A percentile compares a stretch with the other conserved stretches of the same genome.
Evolutionary conservation across 805 yeast species (phyloP).

Genomic region (Candida ipomoeae): DNA sequence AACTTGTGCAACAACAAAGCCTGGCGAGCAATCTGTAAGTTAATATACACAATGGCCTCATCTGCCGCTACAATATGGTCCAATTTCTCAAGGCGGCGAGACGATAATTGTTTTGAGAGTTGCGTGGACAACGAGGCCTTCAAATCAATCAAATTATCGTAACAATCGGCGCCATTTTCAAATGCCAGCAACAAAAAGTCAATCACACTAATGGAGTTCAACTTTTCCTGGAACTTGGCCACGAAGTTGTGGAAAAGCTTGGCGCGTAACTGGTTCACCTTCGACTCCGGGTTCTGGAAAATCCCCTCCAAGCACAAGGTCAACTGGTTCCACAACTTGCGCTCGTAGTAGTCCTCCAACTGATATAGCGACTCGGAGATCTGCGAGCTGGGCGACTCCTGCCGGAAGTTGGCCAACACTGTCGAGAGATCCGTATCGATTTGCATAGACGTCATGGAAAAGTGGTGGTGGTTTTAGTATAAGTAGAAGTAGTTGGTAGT

Average conservation of each 20-base stretch:
- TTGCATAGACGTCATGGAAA: slow-evolving; percentile 31
- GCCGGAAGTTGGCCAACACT: slow-evolving; percentile 57
- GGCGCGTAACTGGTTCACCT: slow-evolving; percentile 45
- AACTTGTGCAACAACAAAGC: slow-evolving; percentile 51
- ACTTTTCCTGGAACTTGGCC: slow-evolving; percentile 56
- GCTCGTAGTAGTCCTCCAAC: slow-evolving; percentile 80
- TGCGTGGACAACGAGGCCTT: slow-evolving; percentile 24
- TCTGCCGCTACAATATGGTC: slow-evolving; percentile 42
- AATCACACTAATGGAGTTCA: slow-evolving; percentile 76
- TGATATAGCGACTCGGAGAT: slow-evolving; percentile 57
- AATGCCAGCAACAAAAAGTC: slow-evolving; percentile 62
- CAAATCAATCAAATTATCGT: slow-evolving; percentile 35
- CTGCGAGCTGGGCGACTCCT: slow-evolving; percentile 57
- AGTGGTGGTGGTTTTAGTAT: too few species aligned
- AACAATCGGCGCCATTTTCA: slow-evolving; percentile 25
- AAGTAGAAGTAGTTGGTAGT: not conserved
- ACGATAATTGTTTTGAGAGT: slow-evolving; percentile 25
- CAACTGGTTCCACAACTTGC: slow-evolving; percentile 93
- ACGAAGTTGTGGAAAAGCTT: slow-evolving; percentile 72
- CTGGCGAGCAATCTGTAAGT: slow-evolving; percentile 69
- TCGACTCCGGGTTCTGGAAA: slow-evolving; percentile 52
- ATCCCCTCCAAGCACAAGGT: slow-evolving; percentile 62
- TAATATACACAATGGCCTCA: slow-evolving; percentile 48
- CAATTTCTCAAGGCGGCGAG: slow-evolving; percentile 22
- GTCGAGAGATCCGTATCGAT: slow-evolving; percentile 39